Base-by-base conservation (phyloP, 257 asterid species). In the Coffea canephora region DNA sequence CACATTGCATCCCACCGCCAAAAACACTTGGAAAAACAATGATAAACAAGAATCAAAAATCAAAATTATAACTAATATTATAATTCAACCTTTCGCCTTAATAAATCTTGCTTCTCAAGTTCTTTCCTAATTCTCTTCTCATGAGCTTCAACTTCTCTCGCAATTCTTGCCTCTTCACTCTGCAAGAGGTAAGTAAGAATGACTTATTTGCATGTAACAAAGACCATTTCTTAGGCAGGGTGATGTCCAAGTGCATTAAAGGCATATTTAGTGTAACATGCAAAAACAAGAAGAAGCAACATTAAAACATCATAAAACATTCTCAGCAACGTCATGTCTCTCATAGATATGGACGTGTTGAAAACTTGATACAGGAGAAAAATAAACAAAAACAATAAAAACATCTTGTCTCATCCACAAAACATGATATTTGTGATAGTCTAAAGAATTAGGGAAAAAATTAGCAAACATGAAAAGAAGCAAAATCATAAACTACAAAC, bases 41-140 rank as follows among this genome's bases (percentile, higher is more conserved):
- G 13, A 8, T 48, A 48, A 48, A 8, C 52, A 8, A 7, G 10
- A 48, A 9, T 48, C 52, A 48, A 19, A 59, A 19, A 43, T 6
- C 10, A 3, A 57, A 77, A 66, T 6, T 3, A 15, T 34, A 36
- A 27, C 66, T 59, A 64, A 71, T 64, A 70, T 36, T 34, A 15
- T 13, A 8, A 78, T 66, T 65, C 79, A 78, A 93, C 98, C 96
- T 89, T 94, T 88, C 89, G 87, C 84, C 90, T 86, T 77, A 93
- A 81, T 27, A 91, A 64, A 78, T 93, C 97, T 84, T 94, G 97
- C 83, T 90, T 93, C 90, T 93, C 98, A 55, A 93, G 89, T 87
- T 94, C 98, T 82, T 91, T 94, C 67, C 96, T 82, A 71, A 90
- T 90, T 88, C 88, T 91, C 84, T 93, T 94, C 87, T 94, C 98